phyloP scores from a whole-genome alignment of 192 early-diverging fungal species.

The Umbelopsis sp. region DNA sequence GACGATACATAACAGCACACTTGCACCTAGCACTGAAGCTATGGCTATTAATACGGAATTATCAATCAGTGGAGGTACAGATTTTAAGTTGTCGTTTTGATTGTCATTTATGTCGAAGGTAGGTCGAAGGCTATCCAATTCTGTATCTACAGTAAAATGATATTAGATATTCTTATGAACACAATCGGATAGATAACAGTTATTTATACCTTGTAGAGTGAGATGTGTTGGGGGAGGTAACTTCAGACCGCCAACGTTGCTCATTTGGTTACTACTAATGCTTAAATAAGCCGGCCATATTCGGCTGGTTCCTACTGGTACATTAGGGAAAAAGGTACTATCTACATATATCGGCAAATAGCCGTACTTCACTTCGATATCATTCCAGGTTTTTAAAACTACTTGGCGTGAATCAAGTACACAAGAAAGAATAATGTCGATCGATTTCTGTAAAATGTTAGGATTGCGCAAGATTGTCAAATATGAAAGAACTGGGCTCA shows the following conservation, averaged over 20 bases:
- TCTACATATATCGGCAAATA: neutral
- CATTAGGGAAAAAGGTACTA: neutral
- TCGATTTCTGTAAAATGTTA: neutral
- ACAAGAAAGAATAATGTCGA: conserved; percentile 5
- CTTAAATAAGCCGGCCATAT: neutral
- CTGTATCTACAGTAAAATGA: neutral
- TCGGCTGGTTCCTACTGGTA: neutral
- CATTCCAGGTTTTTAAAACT: neutral
- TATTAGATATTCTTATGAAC: neutral
- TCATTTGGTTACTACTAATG: neutral
- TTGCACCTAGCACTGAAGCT: neutral
- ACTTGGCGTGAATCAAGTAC: neutral
- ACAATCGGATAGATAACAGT: too few species aligned
- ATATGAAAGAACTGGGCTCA: neutral
- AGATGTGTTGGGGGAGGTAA: too few species aligned
- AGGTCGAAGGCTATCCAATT: neutral
- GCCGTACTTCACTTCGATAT: neutral
- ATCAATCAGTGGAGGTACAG: neutral
- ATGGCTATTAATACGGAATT: neutral
- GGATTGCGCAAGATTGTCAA: neutral
- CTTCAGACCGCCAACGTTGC: too few species aligned
- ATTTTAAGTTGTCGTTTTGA: neutral
- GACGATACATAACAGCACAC: neutral
- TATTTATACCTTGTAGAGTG: too few species aligned
- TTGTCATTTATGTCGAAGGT: neutral